phyloP scores from a whole-genome alignment of 2,329 filamentous ascomycete genomes.

The Exophiala phaeomuriformis region DNA sequence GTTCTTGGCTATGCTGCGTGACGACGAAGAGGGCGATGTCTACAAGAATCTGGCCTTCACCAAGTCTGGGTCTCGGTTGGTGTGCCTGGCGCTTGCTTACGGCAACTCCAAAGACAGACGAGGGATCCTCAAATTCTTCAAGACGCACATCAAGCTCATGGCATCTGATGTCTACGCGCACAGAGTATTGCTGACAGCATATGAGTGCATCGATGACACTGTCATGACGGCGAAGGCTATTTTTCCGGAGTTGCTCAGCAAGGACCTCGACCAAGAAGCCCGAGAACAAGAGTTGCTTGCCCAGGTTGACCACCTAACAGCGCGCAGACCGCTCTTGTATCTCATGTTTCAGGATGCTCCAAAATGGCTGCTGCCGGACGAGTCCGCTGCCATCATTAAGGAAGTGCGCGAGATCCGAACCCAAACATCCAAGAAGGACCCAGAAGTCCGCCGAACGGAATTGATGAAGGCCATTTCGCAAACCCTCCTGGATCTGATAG shows the following conservation, averaged over 20 bases:
- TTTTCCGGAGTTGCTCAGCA: slow-evolving; percentile 75
- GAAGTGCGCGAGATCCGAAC: slow-evolving; percentile 73
- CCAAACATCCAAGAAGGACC: slow-evolving; percentile 87
- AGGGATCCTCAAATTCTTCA: slow-evolving; percentile 77
- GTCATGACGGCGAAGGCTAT: slow-evolving; percentile 79
- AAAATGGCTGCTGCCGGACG: slow-evolving; percentile 55
- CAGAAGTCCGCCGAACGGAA: slow-evolving; percentile 66
- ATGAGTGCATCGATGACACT: slow-evolving; percentile 91
- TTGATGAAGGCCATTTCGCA: slow-evolving; percentile 67
- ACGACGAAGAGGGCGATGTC: slow-evolving; percentile 81
- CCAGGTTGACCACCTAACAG: slow-evolving; percentile 41
- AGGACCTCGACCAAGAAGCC: slow-evolving; percentile 42
- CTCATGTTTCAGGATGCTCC: slow-evolving; percentile 60
- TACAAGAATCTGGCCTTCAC: slow-evolving; percentile 96
- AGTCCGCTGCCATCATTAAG: slow-evolving; percentile 62
- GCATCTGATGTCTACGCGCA: slow-evolving; percentile 73
- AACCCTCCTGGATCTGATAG: slow-evolving; percentile 66
- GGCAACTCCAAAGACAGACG: slow-evolving; percentile 90
- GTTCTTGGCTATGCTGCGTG: slow-evolving; percentile 84
- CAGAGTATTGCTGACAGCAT: slow-evolving; percentile 72
- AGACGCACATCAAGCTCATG: slow-evolving; percentile 80
- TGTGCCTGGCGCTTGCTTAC: slow-evolving; percentile 73
- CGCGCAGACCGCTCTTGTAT: slow-evolving; percentile 65
- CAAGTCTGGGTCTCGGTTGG: slow-evolving; percentile 72
- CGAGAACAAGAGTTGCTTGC: slow-evolving; percentile 40